Base-by-base conservation (phyloP, 352 stramenopile species). In the Lagenidium giganteum region DNA sequence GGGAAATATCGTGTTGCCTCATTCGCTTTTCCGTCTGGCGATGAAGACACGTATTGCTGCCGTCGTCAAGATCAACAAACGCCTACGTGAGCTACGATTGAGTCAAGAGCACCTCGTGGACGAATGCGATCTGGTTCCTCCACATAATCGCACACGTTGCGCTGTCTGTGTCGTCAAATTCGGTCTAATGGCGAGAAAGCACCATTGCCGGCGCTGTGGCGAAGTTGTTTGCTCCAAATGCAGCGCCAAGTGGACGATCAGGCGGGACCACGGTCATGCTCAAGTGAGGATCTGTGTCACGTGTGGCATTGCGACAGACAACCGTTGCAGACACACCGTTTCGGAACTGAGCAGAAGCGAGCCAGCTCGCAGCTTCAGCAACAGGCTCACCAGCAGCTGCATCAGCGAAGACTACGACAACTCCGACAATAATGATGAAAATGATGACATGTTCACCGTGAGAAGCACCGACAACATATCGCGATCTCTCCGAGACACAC, bases 171-270 rank as follows among this genome's bases (percentile, higher is more conserved):
- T 63, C 8, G 17, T 46, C 28, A 78, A 74, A 50, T 83, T 83
- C 47, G 59, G 61, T 0, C 25, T 73, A n/a, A 61, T 83, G 12
- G 61, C 51, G 17, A 61, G 60, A 0, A 83, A 83, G 29, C 31
- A 51, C 8, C 56, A 58, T 22, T 83, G 70, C 40, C 64, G 67
- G 32, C 73, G 69, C 39, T 83, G 70, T 37, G 70, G 70, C 21
- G 67, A 83, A 67, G 70, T 83, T 16, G 63, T 81, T 5, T 83
- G 70, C 36, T 29, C 55, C 13, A 73, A 63, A 8, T 83, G 70
- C 39, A 76, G 61, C 28, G 69, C 49, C 5, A 55, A 67, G 16
- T 82, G 49, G 50, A 59, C 75, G 24, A 50, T 82, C 11, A 42
- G 51, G n/a, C n/a, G n/a, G n/a, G n/a, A n/a, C n/a, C n/a, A n/a